phyloP scores from a whole-genome alignment of 1,139 yeast species.

The Tardiomyces digboiensis region DNA sequence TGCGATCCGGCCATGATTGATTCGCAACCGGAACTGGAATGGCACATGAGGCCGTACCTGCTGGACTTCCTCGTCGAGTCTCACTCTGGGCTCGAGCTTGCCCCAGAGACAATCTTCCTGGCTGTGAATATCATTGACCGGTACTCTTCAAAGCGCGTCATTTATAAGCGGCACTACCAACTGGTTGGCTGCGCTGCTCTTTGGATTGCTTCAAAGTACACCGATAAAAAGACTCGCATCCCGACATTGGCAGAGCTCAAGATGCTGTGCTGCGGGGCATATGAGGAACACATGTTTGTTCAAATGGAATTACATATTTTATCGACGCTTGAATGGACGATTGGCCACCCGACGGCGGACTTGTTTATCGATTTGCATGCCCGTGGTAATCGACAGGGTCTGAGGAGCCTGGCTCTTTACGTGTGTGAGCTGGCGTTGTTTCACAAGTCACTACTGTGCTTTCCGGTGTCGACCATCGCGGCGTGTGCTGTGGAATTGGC shows the following conservation, averaged over 20 bases:
- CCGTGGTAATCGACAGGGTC: conserved; percentile 2
- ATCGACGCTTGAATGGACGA: conserved; percentile 78
- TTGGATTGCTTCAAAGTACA: conserved; percentile 94
- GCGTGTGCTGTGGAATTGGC: conserved; percentile 61
- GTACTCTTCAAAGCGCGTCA: conserved; percentile 87
- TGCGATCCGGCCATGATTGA: conserved; percentile 58
- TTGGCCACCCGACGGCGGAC: conserved; percentile 47
- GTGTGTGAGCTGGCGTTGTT: conserved; percentile 68
- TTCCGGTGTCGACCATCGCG: conserved; percentile 53
- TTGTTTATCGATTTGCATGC: conserved; percentile 22
- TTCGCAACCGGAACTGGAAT: conserved; percentile 85
- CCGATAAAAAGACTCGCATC: conserved; percentile 80
- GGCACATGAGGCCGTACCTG: conserved; percentile 89
- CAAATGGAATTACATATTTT: conserved; percentile 95
- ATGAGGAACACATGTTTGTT: conserved; percentile 84
- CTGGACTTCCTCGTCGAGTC: conserved; percentile 77
- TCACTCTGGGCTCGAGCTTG: conserved; percentile 68
- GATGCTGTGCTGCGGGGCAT: conserved; percentile 78
- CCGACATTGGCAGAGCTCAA: conserved; percentile 75
- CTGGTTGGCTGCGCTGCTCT: conserved; percentile 88
- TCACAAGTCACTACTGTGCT: conserved; percentile 51
- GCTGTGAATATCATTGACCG: conserved; percentile 81
- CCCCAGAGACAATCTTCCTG: conserved; percentile 74
- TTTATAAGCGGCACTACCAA: conserved; percentile 87
- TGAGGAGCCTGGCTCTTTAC: conserved; percentile 36